A percentile compares a stretch with the other conserved stretches of the same genome.
phyloP scores from a whole-genome alignment of 208 protist genomes.

The Borovskyia barvae region DNA sequence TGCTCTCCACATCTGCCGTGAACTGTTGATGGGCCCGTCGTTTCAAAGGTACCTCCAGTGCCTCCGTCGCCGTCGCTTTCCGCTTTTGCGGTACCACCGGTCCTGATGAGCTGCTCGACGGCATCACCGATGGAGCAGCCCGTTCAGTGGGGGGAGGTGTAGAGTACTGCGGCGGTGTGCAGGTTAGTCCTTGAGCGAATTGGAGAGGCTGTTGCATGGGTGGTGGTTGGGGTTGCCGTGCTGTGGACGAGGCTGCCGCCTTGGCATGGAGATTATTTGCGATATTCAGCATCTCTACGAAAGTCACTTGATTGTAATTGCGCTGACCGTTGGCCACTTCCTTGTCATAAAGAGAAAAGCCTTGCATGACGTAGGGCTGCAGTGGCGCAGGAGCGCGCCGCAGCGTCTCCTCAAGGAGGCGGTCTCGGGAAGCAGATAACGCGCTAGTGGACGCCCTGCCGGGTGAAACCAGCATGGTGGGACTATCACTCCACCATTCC shows the following conservation, averaged over 20 bases:
- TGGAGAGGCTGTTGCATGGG: neutral
- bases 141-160: too few species aligned
- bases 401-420: slow-evolving; percentile 49
- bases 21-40: neutral
- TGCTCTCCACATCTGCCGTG: neutral
- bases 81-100: neutral
- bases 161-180: neutral
- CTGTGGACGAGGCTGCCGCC: too few species aligned
- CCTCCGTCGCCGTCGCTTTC: neutral
- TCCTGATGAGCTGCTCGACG: too few species aligned
- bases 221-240: neutral
- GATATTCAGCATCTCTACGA: slow-evolving; percentile 67
- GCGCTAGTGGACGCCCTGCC: neutral
- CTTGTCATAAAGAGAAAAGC: slow-evolving; percentile 58
- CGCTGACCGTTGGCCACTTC: slow-evolving; percentile 52
- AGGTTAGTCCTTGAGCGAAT: neutral
- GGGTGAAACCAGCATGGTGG: too few species aligned
- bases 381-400: slow-evolving; percentile 47
- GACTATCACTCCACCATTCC: slow-evolving; percentile 16
- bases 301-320: slow-evolving; percentile 55
- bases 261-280: slow-evolving; percentile 48
- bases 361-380: slow-evolving; percentile 52
- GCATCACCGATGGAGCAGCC: too few species aligned
- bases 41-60: too few species aligned
- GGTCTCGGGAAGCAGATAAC: slow-evolving; percentile 8